phyloP scores from a whole-genome alignment of 148 eudicot genomes.

The Amaranthus cruentus region DNA sequence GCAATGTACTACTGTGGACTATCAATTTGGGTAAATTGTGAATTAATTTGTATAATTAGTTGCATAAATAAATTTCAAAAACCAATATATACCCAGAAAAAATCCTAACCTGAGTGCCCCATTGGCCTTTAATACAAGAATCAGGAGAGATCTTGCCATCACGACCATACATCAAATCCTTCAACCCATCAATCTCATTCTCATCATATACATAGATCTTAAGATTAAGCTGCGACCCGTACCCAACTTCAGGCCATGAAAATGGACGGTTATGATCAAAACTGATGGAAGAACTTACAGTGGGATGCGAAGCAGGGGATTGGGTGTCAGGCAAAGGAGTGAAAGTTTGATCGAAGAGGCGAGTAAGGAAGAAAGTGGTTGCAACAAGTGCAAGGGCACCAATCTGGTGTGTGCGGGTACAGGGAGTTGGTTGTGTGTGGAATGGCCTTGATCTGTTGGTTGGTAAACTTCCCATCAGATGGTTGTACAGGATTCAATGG shows the following conservation, averaged over 20 bases:
- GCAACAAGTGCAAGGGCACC: slow-evolving; percentile 59
- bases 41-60: not conserved
- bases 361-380: slow-evolving; percentile 77
- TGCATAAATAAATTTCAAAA: not conserved
- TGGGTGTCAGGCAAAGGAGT: slow-evolving; percentile 11
- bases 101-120: slow-evolving; percentile 86
- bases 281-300: not conserved
- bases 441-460: slow-evolving; percentile 28
- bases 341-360: slow-evolving; percentile 43
- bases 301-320: slow-evolving; percentile 8
- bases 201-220: slow-evolving; percentile 84
- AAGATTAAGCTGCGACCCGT: slow-evolving; percentile 49
- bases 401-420: slow-evolving; percentile 86
- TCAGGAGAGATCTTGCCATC: slow-evolving; percentile 55
- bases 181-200: slow-evolving; percentile 69
- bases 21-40: not conserved
- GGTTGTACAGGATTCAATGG: too few species aligned
- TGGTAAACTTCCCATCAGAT: slow-evolving; percentile 36
- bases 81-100: not conserved
- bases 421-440: slow-evolving; percentile 29
- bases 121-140: slow-evolving; percentile 73
- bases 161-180: slow-evolving; percentile 66
- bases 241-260: slow-evolving; percentile 52
- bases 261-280: slow-evolving; percentile 26
- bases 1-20: too few species aligned